Conservation (phyloP, 2,329 filamentous ascomycete genomes). For the Nannizziopsis barbatae region DNA sequence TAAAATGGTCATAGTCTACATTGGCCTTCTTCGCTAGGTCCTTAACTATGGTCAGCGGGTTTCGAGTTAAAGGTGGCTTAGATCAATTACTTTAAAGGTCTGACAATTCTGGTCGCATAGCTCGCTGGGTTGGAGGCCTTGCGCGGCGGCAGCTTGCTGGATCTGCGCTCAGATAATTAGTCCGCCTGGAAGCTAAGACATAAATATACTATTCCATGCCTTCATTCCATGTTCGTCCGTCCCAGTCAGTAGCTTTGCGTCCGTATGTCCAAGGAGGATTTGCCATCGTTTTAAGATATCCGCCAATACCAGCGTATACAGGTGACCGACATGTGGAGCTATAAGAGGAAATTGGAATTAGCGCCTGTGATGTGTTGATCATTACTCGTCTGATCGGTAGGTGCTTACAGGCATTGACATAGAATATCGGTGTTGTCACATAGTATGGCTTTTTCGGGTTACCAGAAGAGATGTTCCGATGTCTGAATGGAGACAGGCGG, state of each 20-base stretch:
- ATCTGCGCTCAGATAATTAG: conserved; percentile 40
- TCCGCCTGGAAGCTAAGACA: background rate
- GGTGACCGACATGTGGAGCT: conserved; percentile 90
- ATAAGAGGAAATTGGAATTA: conserved; percentile 7
- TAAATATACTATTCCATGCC: conserved; percentile 24
- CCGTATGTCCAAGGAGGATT: conserved; percentile 53
- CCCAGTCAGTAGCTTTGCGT: conserved; percentile 70
- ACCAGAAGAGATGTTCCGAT: no score
- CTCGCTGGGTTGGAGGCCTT: conserved; percentile 61
- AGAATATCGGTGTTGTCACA: conserved; percentile 94
- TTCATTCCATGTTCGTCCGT: conserved; percentile 98
- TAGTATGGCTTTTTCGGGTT: conserved; percentile 67
- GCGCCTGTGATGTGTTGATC: background rate
- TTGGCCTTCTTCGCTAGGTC: conserved; percentile 57
- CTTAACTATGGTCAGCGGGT: conserved; percentile 22
- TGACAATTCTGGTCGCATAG: conserved; percentile 79
- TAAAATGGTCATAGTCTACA: conserved; percentile 73
- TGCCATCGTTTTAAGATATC: conserved; percentile 93
- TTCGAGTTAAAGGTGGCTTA: background rate
- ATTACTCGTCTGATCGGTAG: background rate
- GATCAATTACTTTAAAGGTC: conserved; percentile 52
- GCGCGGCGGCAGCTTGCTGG: conserved; percentile 67
- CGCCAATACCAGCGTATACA: conserved; percentile 83
- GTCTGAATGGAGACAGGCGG: background rate
- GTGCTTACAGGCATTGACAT: conserved; percentile 77